These are phyloP conservation scores for Eucalyptus melliodora DNA, from an alignment of 345 rosid genomes.

Conservation along the genomic window DNA sequence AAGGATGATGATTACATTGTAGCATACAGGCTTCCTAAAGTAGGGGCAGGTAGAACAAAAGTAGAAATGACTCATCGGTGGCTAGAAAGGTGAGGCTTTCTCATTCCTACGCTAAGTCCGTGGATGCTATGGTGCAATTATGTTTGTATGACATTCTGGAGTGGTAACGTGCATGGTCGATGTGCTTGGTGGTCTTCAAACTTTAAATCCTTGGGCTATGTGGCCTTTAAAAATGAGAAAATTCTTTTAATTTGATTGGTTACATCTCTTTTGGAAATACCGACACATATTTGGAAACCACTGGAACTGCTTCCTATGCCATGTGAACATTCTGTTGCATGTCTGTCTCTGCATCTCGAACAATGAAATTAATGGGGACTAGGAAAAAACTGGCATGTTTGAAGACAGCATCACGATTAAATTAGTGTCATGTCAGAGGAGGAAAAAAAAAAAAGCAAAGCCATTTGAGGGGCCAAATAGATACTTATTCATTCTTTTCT, in stretches of 20 bases:
- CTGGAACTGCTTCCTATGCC: not conserved
- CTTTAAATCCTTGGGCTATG: not conserved
- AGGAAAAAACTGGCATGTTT: not conserved
- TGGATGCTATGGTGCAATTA: not conserved
- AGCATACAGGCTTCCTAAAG: constrained; percentile 64
- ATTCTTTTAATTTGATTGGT: not conserved
- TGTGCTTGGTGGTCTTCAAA: not conserved
- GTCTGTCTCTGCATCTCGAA: not conserved
- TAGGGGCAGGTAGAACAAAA: constrained; percentile 45
- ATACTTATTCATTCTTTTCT: not conserved
- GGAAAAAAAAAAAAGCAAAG: not conserved
- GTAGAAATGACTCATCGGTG: constrained; percentile 52
- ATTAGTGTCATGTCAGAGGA: not conserved
- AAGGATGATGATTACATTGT: constrained; percentile 77
- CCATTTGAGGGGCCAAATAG: not conserved
- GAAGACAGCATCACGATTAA: not conserved
- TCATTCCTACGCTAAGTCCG: not conserved
- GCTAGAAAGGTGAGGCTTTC: constrained; percentile 38
- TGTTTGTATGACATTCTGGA: not conserved
- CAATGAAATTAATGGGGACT: not conserved
- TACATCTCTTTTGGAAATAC: not conserved
- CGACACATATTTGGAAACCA: not conserved
- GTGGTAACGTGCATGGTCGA: not conserved
- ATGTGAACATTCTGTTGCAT: not conserved
- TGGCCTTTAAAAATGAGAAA: not conserved